Conservation (phyloP, 2,329 filamentous ascomycete genomes). For the Juglanconis sp. region DNA sequence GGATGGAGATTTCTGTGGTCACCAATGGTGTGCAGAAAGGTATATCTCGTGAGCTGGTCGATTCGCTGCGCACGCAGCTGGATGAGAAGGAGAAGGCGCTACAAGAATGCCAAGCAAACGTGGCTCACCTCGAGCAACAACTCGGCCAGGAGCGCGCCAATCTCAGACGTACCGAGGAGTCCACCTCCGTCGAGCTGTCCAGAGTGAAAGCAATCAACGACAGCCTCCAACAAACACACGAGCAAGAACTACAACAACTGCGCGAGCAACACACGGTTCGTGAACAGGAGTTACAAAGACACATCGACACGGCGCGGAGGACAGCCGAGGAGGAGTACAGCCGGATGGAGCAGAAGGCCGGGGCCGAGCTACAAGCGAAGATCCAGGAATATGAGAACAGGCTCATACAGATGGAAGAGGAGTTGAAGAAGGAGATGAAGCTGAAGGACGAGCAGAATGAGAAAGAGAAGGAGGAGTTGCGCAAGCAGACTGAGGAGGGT, state of each 20-base stretch:
- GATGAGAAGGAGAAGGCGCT: slow-evolving; percentile 63
- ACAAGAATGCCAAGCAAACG: slow-evolving; percentile 43
- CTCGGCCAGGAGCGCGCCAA: slow-evolving; percentile 72
- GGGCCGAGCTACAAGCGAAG: slow-evolving; percentile 2
- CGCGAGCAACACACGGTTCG: slow-evolving; percentile 40
- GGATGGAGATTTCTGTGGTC: slow-evolving; percentile 77
- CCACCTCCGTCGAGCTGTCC: slow-evolving; percentile 48
- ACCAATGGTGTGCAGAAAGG: slow-evolving; percentile 80
- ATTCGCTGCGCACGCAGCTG: slow-evolving; percentile 74
- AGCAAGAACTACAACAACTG: slow-evolving; percentile 56
- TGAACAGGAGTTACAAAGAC: slow-evolving; percentile 34
- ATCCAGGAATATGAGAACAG: slow-evolving; percentile 10
- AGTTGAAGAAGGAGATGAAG: slow-evolving; percentile 18
- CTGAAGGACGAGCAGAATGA: slow-evolving; percentile 35
- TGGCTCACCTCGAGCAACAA: slow-evolving; percentile 47
- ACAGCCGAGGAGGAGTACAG: slow-evolving; percentile 28
- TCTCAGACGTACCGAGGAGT: slow-evolving; percentile 64
- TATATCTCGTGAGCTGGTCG: slow-evolving; percentile 89
- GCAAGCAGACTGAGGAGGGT: slow-evolving; percentile 44
- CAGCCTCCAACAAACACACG: slow-evolving; percentile 66
- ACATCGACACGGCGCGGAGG: slow-evolving; percentile 13
- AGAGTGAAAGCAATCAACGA: slow-evolving; percentile 58
- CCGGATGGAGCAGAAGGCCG: slow-evolving; percentile 35
- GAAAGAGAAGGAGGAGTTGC: slow-evolving; percentile 38
- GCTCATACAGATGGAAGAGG: slow-evolving; percentile 19